These are phyloP conservation scores for Candida pseudoglaebosa DNA, from an alignment of 805 yeast species.

Conservation along the genomic window DNA sequence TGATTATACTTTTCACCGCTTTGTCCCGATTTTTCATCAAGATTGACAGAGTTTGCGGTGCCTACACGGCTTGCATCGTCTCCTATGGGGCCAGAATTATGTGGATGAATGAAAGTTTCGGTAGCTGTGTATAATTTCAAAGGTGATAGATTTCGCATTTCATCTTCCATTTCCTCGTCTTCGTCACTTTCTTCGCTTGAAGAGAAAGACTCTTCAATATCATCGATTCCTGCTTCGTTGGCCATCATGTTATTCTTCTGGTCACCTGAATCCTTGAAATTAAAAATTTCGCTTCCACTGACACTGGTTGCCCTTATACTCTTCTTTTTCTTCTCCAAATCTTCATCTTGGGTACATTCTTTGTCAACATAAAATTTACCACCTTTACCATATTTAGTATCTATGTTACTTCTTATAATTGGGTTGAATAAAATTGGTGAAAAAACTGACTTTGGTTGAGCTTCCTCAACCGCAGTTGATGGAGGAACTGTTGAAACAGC, in stretches of 20 bases:
- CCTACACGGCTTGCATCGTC: not conserved
- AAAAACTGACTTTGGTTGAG: constrained; percentile 54
- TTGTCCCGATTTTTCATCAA: not conserved
- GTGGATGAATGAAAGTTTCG: constrained; percentile 8
- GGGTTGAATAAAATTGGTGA: constrained; percentile 84
- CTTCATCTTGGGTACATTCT: constrained; percentile 22
- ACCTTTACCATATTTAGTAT: constrained; percentile 82
- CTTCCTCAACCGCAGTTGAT: constrained; percentile 6
- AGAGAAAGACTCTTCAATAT: constrained; percentile 10
- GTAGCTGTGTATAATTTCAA: constrained; percentile 22
- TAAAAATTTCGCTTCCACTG: constrained; percentile 18
- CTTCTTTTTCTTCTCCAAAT: constrained; percentile 16
- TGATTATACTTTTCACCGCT: constrained; percentile 5
- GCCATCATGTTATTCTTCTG: constrained; percentile 6
- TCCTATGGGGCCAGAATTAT: not conserved
- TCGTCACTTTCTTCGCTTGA: constrained; percentile 30
- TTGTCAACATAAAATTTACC: constrained; percentile 76
- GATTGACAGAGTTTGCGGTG: not conserved
- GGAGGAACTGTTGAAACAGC: constrained; percentile 11
- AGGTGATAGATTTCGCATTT: constrained; percentile 20
- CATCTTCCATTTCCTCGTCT: constrained; percentile 28
- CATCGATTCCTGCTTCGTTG: constrained; percentile 9
- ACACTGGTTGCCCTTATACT: constrained; percentile 34
- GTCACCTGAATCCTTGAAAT: constrained; percentile 8
- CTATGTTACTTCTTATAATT: constrained; percentile 67